Percentiles rank a stretch among this genome's conserved stretches.
Conservation (phyloP, 2,329 filamentous ascomycete genomes). For the Monilinia fructicola region DNA sequence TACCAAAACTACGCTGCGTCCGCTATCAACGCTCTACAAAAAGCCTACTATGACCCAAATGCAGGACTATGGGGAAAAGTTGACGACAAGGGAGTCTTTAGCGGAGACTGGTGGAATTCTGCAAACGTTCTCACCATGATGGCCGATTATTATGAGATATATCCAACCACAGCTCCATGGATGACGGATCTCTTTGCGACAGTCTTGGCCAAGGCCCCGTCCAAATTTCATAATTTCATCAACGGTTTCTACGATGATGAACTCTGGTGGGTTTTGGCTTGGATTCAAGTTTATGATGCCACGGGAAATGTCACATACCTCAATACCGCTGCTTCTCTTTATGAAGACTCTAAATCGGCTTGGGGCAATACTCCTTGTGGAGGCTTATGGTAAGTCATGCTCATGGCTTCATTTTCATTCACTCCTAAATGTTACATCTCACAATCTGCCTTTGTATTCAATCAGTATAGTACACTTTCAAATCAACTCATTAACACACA, state of each 20-base stretch:
- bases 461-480: background rate
- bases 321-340: constrained; percentile 52
- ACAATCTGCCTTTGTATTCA: background rate
- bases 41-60: constrained; percentile 49
- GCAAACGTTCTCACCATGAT: constrained; percentile 66
- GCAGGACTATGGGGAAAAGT: constrained; percentile 60
- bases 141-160: constrained; percentile 49
- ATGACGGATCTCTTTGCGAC: constrained; percentile 23
- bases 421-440: constrained; percentile 15
- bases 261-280: constrained; percentile 63
- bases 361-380: constrained; percentile 52
- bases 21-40: constrained; percentile 20
- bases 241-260: constrained; percentile 60
- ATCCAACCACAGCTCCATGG: constrained; percentile 24
- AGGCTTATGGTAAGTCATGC: constrained; percentile 47
- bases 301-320: constrained; percentile 55
- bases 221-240: constrained; percentile 38
- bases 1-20: constrained; percentile 22
- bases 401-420: background rate
- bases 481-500: background rate
- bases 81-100: constrained; percentile 57
- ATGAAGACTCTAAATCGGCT: constrained; percentile 56
- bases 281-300: constrained; percentile 57
- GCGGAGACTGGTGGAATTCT: constrained; percentile 69
- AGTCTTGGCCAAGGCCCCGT: constrained; percentile 34